Evolutionary conservation across 768 basidiomycete genomes (phyloP).

Genomic region (Lentinus tigrinus): DNA sequence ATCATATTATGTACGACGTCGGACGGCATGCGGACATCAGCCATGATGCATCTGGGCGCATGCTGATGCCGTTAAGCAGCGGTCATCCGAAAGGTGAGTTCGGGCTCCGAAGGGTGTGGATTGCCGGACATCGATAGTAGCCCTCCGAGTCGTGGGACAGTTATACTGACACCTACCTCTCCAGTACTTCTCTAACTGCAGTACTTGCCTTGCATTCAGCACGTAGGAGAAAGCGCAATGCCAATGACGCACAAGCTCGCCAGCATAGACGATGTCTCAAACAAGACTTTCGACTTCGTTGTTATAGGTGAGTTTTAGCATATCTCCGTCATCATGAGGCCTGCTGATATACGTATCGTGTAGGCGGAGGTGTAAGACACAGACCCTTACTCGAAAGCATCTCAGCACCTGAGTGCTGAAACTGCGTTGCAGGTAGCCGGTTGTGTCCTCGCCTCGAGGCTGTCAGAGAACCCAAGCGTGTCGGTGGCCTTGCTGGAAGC

Average conservation of each 20-base stretch:
- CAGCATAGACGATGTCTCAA: conserved; percentile 11
- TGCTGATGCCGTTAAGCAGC: too few relatives aligned
- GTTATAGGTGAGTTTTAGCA: conserved; percentile 11
- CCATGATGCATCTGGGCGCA: too few relatives aligned
- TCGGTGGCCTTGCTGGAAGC: conserved; percentile 38
- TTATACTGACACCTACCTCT: too few relatives aligned
- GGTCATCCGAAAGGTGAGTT: too few relatives aligned
- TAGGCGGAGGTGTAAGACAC: conserved; percentile 1
- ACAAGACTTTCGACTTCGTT: conserved; percentile 22
- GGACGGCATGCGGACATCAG: too few relatives aligned
- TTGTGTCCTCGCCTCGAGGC: conserved; percentile 37
- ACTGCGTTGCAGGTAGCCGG: conserved; percentile 32
- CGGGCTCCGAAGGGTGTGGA: too few relatives aligned
- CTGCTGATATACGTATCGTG: neutral
- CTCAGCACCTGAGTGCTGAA: neutral
- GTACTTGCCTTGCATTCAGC: too few relatives aligned
- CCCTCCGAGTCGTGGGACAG: too few relatives aligned
- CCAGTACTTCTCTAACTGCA: too few relatives aligned
- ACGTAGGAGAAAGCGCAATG: neutral
- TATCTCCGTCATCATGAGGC: too few relatives aligned
- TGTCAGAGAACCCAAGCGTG: conserved; percentile 34
- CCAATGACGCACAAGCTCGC: conserved; percentile 15
- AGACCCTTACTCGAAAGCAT: neutral
- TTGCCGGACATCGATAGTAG: too few relatives aligned
- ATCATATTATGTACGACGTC: too few relatives aligned